Evolutionary conservation across 306 rosid species (phyloP).

Genomic region (Casuarina glauca): DNA sequence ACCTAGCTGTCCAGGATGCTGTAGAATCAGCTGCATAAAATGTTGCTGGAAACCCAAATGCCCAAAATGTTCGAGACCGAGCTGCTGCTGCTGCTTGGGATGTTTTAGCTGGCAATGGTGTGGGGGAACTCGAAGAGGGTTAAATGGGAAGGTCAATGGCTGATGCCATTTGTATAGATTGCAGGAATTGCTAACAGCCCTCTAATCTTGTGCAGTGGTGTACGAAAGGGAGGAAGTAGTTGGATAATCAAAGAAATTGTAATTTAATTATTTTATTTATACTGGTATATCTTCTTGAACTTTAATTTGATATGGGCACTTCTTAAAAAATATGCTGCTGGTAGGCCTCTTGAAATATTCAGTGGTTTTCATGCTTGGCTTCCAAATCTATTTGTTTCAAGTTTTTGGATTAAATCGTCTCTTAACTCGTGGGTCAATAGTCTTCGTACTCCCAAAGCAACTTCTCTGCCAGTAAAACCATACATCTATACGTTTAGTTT

Average conservation of each 20-base stretch:
- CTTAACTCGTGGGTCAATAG: too few species aligned
- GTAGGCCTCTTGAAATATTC: background rate
- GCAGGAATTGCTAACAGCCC: conserved; percentile 46
- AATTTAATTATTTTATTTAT: conserved; percentile 29
- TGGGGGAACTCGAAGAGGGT: conserved; percentile 41
- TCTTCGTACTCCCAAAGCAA: too few species aligned
- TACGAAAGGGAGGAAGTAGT: conserved; percentile 44
- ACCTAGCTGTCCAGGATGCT: conserved; percentile 38
- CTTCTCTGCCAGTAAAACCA: too few species aligned
- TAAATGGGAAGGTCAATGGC: conserved; percentile 40
- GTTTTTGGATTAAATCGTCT: too few species aligned
- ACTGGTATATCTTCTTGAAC: conserved; percentile 19
- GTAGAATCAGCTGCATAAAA: conserved; percentile 39
- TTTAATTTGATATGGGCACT: conserved; percentile 25
- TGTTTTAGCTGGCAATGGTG: conserved; percentile 63
- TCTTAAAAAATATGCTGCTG: conserved; percentile 8
- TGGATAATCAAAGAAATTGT: conserved; percentile 28
- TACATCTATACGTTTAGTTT: too few species aligned
- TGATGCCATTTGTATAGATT: conserved; percentile 56
- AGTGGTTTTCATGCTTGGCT: background rate
- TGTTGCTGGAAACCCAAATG: conserved; percentile 42
- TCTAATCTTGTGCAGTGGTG: conserved; percentile 47
- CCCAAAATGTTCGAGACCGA: conserved; percentile 37
- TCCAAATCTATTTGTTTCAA: too few species aligned
- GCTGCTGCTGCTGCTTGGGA: conserved; percentile 45